Conservation (phyloP, 768 basidiomycete genomes). For the Lentinus brumalis region DNA sequence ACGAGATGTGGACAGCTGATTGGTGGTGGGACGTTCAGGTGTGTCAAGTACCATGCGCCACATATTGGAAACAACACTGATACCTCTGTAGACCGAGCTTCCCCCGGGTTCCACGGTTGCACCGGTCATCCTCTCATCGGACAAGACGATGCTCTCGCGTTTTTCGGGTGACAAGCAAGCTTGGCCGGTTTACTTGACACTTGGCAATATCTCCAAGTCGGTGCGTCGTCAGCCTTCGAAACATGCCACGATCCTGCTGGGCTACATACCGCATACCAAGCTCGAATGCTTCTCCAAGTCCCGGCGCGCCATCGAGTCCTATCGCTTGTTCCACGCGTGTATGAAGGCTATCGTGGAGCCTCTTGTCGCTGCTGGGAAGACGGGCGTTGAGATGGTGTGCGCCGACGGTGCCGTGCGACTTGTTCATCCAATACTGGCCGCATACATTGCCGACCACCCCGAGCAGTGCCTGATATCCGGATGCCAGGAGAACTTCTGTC, state of each 20-base stretch:
- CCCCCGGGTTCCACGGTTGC: slow-evolving; percentile 25
- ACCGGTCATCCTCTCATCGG: slow-evolving; percentile 47
- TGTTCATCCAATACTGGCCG: slow-evolving; percentile 42
- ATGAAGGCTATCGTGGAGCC: slow-evolving; percentile 37
- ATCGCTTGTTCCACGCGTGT: slow-evolving; percentile 40
- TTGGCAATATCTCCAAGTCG: slow-evolving; percentile 32
- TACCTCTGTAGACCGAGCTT: not conserved
- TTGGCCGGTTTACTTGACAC: slow-evolving; percentile 34
- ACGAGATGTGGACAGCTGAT: slow-evolving; percentile 27
- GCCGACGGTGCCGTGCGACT: slow-evolving; percentile 37
- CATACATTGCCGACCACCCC: slow-evolving; percentile 43
- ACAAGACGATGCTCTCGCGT: slow-evolving; percentile 46
- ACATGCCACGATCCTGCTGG: slow-evolving; percentile 24
- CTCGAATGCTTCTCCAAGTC: slow-evolving; percentile 24
- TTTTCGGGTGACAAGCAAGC: slow-evolving; percentile 41
- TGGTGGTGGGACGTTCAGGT: slow-evolving; percentile 33
- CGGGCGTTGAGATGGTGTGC: slow-evolving; percentile 37
- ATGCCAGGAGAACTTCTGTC: slow-evolving; percentile 28
- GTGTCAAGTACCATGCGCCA: no score
- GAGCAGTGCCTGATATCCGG: slow-evolving; percentile 44
- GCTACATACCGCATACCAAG: slow-evolving; percentile 32
- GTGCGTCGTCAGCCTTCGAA: slow-evolving; percentile 21
- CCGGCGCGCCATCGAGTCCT: slow-evolving; percentile 19
- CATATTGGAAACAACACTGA: not conserved
- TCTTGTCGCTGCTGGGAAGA: slow-evolving; percentile 30